Evolutionary conservation across 345 rosid species (phyloP).

Genomic region (Adansonia digitata): DNA sequence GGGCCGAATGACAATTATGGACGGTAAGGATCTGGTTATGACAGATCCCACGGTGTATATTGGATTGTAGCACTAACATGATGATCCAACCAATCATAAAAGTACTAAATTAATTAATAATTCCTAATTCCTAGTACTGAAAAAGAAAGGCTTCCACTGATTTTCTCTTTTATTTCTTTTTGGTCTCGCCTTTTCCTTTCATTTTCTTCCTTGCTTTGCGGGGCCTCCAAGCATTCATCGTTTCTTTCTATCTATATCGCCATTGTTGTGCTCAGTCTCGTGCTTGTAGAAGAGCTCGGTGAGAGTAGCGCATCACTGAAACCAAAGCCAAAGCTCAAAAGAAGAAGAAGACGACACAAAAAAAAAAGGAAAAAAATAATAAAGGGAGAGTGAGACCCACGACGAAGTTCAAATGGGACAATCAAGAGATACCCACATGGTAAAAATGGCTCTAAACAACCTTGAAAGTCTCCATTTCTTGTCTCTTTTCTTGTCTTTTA

Average conservation of each 20-base stretch:
- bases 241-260: background rate
- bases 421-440: slow-evolving; percentile 1
- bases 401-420: background rate
- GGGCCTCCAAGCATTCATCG: too few species aligned
- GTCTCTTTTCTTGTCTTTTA: background rate
- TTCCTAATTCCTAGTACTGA: background rate
- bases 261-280: background rate
- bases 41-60: too few species aligned
- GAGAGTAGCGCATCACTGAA: too few species aligned
- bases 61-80: too few species aligned
- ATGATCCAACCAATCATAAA: too few species aligned
- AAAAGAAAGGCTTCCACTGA: background rate
- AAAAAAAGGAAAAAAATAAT: background rate
- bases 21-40: too few species aligned
- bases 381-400: background rate
- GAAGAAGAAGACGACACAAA: background rate
- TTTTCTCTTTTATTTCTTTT: background rate
- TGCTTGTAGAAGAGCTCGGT: background rate
- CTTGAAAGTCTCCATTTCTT: background rate
- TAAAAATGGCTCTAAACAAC: background rate
- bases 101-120: too few species aligned
- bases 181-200: background rate
- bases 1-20: too few species aligned
- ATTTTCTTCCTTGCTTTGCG: background rate
- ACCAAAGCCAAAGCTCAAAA: background rate